Evolutionary conservation across 306 rosid genomes (phyloP), one percentile per base, ranked within the genome.

Genomic region (Vigna nakashimae): DNA sequence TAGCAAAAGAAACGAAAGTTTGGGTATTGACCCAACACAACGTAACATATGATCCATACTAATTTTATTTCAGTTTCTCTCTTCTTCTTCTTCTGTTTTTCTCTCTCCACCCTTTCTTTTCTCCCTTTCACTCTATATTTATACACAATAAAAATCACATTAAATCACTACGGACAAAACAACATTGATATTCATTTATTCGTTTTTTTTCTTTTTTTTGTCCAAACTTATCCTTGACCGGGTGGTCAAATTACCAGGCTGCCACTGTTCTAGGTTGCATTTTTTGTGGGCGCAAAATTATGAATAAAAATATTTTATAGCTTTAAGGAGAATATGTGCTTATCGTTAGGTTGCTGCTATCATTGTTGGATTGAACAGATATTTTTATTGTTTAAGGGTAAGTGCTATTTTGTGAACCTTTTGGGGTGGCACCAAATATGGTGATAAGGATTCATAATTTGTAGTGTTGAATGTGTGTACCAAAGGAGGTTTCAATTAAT

Each of bases 31-130:
- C 48, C 75, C 82, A 51, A 76, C 73, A 79, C 84, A 62, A 85
- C 91, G 80, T 79, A 83, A 65, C 6, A n/a, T 64, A 46, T 55
- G 80, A 66, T 86, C 87, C 92, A 88, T 87, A 40, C 60, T 56
- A 82, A 79, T 79, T 79, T 71, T 50, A 40, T 57, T 70, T 66
- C 22, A 18, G 28, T 36, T 79, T 55, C 36, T 38, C 14, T 20
- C 36, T 42, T 57, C 38, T 2, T 46, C 15, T 45, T 45, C 50
- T 45, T 12, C 4, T 36, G 74, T n/a, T 22, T 30, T 74, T 83
- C 73, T 57, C 51, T 82, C 77, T 82, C 69, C 76, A 24, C 63
- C 17, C 75, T 64, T 76, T 32, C 73, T 56, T 75, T 83, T 85
- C 78, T 80, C 70, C 53, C 81, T 62, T 26, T 36, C 42, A 34